phyloP scores from a whole-genome alignment of 768 basidiomycete genomes.

The Galerina marginata region DNA sequence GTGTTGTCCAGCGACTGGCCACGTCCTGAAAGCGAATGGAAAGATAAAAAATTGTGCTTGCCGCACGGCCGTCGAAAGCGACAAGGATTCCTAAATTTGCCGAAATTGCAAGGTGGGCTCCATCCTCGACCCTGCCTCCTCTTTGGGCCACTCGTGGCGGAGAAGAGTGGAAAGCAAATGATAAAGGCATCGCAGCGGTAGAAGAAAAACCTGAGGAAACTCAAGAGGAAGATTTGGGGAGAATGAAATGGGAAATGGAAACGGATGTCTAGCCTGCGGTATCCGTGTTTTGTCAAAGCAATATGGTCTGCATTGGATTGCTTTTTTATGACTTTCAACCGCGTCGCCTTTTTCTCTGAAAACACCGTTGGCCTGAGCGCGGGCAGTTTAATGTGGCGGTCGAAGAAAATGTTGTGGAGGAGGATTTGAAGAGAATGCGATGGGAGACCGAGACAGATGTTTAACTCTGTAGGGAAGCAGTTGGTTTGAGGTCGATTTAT shows the following conservation, averaged over 20 bases:
- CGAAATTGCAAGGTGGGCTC: constrained; percentile 3
- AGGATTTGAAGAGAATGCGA: no score
- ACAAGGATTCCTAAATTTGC: background rate
- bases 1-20: constrained; percentile 4
- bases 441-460: no score
- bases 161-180: background rate
- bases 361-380: no score
- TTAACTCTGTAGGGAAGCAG: no score
- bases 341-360: no score
- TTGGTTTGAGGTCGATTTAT: no score
- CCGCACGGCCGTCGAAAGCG: background rate
- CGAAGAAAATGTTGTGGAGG: no score
- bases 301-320: no score
- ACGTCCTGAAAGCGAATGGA: constrained; percentile 2
- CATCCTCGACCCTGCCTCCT: background rate
- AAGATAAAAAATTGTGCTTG: constrained; percentile 6
- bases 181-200: background rate
- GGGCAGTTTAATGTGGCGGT: no score
- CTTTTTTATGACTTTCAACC: no score
- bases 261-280: no score
- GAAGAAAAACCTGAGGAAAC: background rate
- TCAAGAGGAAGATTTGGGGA: background rate
- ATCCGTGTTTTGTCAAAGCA: no score
- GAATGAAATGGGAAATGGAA: constrained; percentile 2
- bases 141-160: background rate